phyloP scores from a whole-genome alignment of 768 basidiomycete genomes.

The Amanita pseudoporphyria region DNA sequence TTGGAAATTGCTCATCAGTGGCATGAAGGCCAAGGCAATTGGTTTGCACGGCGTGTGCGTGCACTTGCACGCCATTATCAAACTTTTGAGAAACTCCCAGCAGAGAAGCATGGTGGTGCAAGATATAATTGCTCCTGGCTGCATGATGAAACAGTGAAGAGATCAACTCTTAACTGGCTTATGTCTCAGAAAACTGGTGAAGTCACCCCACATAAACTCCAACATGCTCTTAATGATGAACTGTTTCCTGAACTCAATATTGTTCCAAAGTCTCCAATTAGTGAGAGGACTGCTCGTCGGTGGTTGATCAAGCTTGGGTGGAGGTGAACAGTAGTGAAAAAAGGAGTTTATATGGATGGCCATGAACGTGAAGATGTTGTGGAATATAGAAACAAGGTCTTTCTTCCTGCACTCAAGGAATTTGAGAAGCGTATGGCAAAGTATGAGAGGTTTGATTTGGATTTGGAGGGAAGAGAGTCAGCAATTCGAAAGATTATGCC shows the following conservation, averaged over 20 bases:
- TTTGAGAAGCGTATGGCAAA: conserved; percentile 17
- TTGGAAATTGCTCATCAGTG: conserved; percentile 26
- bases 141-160: conserved; percentile 15
- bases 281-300: conserved; percentile 21
- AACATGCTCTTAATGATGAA: conserved; percentile 15
- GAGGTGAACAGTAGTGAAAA: conserved; percentile 16
- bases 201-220: conserved; percentile 20
- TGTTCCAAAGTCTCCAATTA: no score
- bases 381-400: conserved; percentile 20
- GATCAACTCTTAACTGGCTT: conserved; percentile 13
- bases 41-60: conserved; percentile 19
- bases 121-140: conserved; percentile 11
- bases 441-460: conserved; percentile 14
- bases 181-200: conserved; percentile 14
- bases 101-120: conserved; percentile 17
- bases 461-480: no score
- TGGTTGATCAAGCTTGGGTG: conserved; percentile 30
- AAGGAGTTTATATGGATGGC: conserved; percentile 29
- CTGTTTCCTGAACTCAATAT: conserved; percentile 25
- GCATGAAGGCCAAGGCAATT: conserved; percentile 21
- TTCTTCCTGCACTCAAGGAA: conserved; percentile 18
- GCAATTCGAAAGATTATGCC: conserved; percentile 11
- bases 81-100: conserved; percentile 23
- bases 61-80: conserved; percentile 27
- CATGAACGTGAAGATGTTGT: conserved; percentile 27